Base-by-base conservation (phyloP, 495 filamentous ascomycete species). In the Penicillium coffeae region DNA sequence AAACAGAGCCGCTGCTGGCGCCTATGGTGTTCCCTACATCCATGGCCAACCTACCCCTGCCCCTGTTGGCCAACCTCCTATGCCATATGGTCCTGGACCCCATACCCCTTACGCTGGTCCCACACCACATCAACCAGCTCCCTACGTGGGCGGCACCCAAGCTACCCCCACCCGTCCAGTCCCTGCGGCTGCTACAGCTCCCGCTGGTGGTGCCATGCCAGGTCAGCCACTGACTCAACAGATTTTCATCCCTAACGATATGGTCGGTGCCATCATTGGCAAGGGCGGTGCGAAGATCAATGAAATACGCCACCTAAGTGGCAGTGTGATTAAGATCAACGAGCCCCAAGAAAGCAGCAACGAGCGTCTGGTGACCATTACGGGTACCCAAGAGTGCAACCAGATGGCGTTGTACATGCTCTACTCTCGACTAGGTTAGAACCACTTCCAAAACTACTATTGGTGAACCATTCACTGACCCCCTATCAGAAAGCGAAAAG, bases 251-350 rank as follows among this genome's bases (percentile, higher is more conserved):
- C 93, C 93, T 37, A 98, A 98, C 66, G 93, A 98, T 61, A 98
- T 98, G 93, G 93, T 98, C 44, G 93, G 93, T 41, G 93, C 93
- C 39, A 98, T 98, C 58, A 98, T 98, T 59, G 93, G 93, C 50
- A 98, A 98, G 73, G 94, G 93, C 47, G 93, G 93, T 51, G 88
- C 90, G 19, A 98, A 98, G 82, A 98, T 98, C 77, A 98, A 98
- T 63, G 93, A 98, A 73, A 98, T 98, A 51, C 84, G 93, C 47
- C 89, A 94, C 57, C 79, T 98, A 56, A 94, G 88, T 59, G 94
- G 94, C 51, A 97, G 93, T 69, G 92, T 97, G 10, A 98, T 98
- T 65, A 98, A 98, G 80, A 98, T 98, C 76, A 98, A 98, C 66
- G 93, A 98, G 63, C 93, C 93, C 0, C 92, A 96, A 60, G 94